A percentile compares a stretch with the other conserved stretches of the same genome.
phyloP scores from a whole-genome alignment of 768 basidiomycete genomes.

The Coprinellus aureogranulatus region DNA sequence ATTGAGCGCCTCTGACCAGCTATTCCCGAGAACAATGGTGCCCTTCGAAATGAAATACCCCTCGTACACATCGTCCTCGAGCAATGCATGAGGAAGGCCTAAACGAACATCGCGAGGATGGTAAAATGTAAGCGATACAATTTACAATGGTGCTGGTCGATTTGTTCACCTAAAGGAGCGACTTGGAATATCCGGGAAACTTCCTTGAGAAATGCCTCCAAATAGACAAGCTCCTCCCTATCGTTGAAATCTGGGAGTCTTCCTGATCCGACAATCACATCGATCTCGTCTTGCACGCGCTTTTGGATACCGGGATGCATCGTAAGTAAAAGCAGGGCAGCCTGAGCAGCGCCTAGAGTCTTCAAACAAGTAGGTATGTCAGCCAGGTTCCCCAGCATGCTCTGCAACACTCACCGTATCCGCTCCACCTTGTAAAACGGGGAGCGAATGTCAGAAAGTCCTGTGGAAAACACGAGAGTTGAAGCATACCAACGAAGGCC shows the following conservation, averaged over 20 bases:
- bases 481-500: conserved; percentile 20
- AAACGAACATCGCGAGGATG: neutral
- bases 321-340: conserved; percentile 25
- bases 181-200: conserved; percentile 33
- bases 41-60: conserved; percentile 31
- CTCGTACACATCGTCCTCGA: conserved; percentile 37
- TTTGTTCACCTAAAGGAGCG: conserved; percentile 29
- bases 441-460: neutral
- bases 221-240: conserved; percentile 14
- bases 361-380: no score
- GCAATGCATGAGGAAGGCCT: conserved; percentile 30
- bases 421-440: neutral
- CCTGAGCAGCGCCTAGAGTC: no score
- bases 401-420: conserved; percentile 13
- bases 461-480: neutral
- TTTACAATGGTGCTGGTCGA: neutral
- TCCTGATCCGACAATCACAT: conserved; percentile 15
- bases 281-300: conserved; percentile 28
- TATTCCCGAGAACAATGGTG: conserved; percentile 27
- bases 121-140: neutral
- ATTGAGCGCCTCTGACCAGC: conserved; percentile 14
- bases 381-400: no score
- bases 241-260: conserved; percentile 24
- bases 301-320: conserved; percentile 24
- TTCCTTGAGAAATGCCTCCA: conserved; percentile 19